These are phyloP conservation scores for Syncephalastrum racemosum DNA, from an alignment of 371 early-diverging fungal genomes.

Conservation along the genomic window DNA sequence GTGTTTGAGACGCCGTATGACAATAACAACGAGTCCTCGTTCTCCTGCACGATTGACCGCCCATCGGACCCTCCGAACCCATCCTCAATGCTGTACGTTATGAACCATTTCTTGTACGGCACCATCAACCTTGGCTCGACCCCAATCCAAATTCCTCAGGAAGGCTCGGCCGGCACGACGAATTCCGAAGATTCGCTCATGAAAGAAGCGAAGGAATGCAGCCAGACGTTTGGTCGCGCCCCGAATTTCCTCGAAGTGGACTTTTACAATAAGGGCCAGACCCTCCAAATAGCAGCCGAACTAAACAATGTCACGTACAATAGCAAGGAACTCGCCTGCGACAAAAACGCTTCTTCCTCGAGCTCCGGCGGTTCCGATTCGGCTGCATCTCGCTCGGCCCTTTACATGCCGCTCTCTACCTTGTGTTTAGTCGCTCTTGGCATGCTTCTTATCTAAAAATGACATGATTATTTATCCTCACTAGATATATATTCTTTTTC, in stretches of 20 bases:
- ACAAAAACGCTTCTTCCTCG: constrained; percentile 1
- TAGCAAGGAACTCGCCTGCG: constrained; percentile 9
- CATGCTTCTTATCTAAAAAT: constrained; percentile 11
- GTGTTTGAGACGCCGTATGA: constrained; percentile 62
- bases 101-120: constrained; percentile 62
- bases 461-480: neutral
- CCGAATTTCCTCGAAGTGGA: constrained; percentile 78
- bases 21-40: constrained; percentile 38
- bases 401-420: constrained; percentile 3
- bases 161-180: constrained; percentile 47
- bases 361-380: constrained; percentile 4
- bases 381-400: neutral
- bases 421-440: constrained; percentile 4
- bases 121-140: constrained; percentile 28
- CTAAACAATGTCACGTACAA: constrained; percentile 65
- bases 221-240: constrained; percentile 44
- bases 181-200: constrained; percentile 43
- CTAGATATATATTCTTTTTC: neutral
- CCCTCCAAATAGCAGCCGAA: constrained; percentile 55
- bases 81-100: constrained; percentile 50
- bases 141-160: constrained; percentile 51
- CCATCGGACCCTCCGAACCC: constrained; percentile 38
- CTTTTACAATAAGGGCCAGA: constrained; percentile 67
- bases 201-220: constrained; percentile 46
- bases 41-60: constrained; percentile 55